phyloP scores from a whole-genome alignment of 768 basidiomycete genomes.

The Mycena indigotica region DNA sequence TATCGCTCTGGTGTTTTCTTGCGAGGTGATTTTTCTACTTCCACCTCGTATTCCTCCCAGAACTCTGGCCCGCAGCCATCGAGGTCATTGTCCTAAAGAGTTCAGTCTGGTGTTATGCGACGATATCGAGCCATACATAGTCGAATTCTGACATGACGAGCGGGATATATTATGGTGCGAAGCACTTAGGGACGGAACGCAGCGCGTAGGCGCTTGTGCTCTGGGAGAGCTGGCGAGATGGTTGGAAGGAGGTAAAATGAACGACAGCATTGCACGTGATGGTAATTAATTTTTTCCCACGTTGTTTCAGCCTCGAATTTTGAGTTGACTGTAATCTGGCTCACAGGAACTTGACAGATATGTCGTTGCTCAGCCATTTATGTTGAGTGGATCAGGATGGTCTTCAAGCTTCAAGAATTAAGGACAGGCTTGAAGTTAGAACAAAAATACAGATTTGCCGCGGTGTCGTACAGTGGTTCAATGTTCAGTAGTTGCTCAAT shows the following conservation, averaged over 20 bases:
- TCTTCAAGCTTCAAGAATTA: too few relatives aligned
- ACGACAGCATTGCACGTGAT: not conserved
- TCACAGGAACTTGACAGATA: too few relatives aligned
- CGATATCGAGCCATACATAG: too few relatives aligned
- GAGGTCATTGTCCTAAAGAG: not conserved
- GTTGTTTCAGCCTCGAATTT: too few relatives aligned
- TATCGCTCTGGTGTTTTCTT: not conserved
- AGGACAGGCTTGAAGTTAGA: too few relatives aligned
- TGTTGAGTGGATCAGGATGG: too few relatives aligned
- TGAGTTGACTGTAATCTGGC: too few relatives aligned
- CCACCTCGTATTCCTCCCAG: not conserved
- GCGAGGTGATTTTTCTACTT: not conserved
- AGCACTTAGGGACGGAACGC: not conserved
- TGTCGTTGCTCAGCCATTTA: too few relatives aligned
- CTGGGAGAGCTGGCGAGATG: not conserved
- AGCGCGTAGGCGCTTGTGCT: not conserved
- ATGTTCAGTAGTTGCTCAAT: slow-evolving; percentile 43
- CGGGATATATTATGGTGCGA: not conserved
- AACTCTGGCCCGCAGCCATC: not conserved
- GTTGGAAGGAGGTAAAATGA: not conserved
- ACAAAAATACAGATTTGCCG: not conserved
- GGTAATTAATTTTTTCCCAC: too few relatives aligned
- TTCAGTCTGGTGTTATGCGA: too few relatives aligned
- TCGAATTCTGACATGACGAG: not conserved
- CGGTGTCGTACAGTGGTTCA: not conserved